A percentile compares a stretch with the other conserved stretches of the same genome.
phyloP scores from a whole-genome alignment of 371 early-diverging fungal species.

The Conidiobolus coronatus region DNA sequence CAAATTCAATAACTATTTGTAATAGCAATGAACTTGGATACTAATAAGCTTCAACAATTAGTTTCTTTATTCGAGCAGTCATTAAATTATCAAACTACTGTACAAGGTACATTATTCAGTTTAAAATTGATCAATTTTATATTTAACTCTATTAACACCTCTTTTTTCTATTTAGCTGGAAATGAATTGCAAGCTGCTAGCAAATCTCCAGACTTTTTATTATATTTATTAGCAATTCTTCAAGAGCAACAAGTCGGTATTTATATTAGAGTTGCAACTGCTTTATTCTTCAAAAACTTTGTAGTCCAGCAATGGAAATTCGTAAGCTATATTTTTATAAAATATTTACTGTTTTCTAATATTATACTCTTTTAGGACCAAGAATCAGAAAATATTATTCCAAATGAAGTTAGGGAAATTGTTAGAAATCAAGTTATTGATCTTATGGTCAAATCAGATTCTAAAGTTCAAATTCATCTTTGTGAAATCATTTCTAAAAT shows the following conservation, averaged over 20 bases:
- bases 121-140: too few relatives aligned
- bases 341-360: not conserved
- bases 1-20: too few relatives aligned
- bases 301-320: slow-evolving; percentile 67
- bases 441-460: slow-evolving; percentile 60
- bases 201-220: too few relatives aligned
- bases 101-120: too few relatives aligned
- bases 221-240: too few relatives aligned
- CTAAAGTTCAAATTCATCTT: slow-evolving; percentile 64
- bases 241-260: slow-evolving; percentile 10
- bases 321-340: slow-evolving; percentile 30
- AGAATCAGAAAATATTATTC: slow-evolving; percentile 23
- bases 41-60: too few relatives aligned
- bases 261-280: slow-evolving; percentile 52
- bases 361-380: slow-evolving; percentile 18
- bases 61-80: too few relatives aligned
- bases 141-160: too few relatives aligned
- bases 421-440: slow-evolving; percentile 64
- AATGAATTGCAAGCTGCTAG: too few relatives aligned
- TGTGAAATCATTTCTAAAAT: slow-evolving; percentile 80
- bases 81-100: too few relatives aligned
- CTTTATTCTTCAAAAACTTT: slow-evolving; percentile 87
- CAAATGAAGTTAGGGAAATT: slow-evolving; percentile 38
- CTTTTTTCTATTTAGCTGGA: too few relatives aligned
- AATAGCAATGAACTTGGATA: too few relatives aligned